Evolutionary conservation across 495 filamentous ascomycete genomes (phyloP).

Genomic region (Hypoxylon crocopeplum): DNA sequence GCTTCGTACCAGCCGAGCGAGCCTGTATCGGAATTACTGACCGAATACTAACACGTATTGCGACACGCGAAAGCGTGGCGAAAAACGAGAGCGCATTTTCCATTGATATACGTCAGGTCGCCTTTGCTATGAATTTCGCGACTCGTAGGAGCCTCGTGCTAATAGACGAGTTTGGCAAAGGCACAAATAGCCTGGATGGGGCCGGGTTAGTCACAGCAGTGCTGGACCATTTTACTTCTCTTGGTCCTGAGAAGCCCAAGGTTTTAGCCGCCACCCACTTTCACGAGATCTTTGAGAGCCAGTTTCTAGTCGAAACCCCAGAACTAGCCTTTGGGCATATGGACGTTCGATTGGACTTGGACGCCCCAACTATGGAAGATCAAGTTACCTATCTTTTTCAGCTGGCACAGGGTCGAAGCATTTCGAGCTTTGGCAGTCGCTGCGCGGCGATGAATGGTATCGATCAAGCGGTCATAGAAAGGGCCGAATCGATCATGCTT

Average conservation of each 20-base stretch:
- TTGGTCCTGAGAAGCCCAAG: slow-evolving; percentile 71
- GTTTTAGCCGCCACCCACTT: slow-evolving; percentile 92
- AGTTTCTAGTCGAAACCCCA: slow-evolving; percentile 65
- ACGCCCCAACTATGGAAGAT: slow-evolving; percentile 64
- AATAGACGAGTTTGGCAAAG: slow-evolving; percentile 97
- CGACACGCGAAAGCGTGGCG: slow-evolving; percentile 86
- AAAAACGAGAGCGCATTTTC: slow-evolving; percentile 90
- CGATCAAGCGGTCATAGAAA: slow-evolving; percentile 69
- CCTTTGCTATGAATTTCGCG: slow-evolving; percentile 76
- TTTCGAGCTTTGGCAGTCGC: slow-evolving; percentile 82
- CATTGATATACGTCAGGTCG: slow-evolving; percentile 89
- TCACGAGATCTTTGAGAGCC: slow-evolving; percentile 87
- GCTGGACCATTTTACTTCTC: slow-evolving; percentile 74
- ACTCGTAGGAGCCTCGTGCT: slow-evolving; percentile 81
- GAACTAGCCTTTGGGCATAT: slow-evolving; percentile 79
- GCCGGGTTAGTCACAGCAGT: slow-evolving; percentile 86
- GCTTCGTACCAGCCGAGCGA: slow-evolving; percentile 82
- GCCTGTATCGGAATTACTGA: slow-evolving; percentile 90
- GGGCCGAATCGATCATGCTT: slow-evolving; percentile 77
- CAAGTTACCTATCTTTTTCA: slow-evolving; percentile 91
- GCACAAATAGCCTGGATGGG: slow-evolving; percentile 82
- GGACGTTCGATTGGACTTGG: slow-evolving; percentile 77
- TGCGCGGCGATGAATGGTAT: slow-evolving; percentile 89
- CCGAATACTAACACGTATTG: slow-evolving; percentile 87
- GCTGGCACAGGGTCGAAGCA: slow-evolving; percentile 71